phyloP scores from a whole-genome alignment of 2,329 filamentous ascomycete genomes.

The Arthrobotrys conoides region DNA sequence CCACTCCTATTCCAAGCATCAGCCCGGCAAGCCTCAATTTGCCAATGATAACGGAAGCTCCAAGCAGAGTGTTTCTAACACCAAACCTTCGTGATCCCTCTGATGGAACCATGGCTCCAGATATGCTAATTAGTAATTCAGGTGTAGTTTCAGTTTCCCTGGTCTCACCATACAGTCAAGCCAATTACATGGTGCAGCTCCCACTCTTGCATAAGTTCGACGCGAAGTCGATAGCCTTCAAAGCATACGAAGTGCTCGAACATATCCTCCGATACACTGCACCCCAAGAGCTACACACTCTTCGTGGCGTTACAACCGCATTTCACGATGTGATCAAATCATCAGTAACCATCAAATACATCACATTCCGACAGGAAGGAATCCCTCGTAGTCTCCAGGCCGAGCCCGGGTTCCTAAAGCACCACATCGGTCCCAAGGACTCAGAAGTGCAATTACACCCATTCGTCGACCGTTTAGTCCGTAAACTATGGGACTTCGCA shows the following conservation, averaged over 20 bases:
- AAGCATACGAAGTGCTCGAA: not conserved
- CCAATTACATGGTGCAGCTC: not conserved
- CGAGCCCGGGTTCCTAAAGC: not conserved
- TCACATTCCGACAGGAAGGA: not conserved
- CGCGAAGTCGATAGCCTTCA: not conserved
- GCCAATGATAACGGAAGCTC: too few species aligned
- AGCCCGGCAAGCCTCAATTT: too few species aligned
- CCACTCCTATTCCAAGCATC: too few species aligned
- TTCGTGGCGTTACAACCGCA: not conserved
- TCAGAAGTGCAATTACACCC: constrained; percentile 1
- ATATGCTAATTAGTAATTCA: too few species aligned
- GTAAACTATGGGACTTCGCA: not conserved
- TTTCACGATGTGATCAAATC: constrained; percentile 1
- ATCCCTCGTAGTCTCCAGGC: not conserved
- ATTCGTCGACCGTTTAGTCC: not conserved
- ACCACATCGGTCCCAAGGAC: not conserved
- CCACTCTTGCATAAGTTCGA: not conserved
- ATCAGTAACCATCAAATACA: constrained; percentile 5
- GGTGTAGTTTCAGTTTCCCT: too few species aligned
- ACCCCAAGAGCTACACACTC: not conserved
- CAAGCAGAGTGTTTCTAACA: too few species aligned
- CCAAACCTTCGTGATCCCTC: too few species aligned
- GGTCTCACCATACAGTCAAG: too few species aligned
- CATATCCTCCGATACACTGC: not conserved
- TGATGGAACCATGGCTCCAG: too few species aligned